Evolutionary conservation across 306 rosid species (phyloP).

Genomic region (Oxytropis ochrocephala): DNA sequence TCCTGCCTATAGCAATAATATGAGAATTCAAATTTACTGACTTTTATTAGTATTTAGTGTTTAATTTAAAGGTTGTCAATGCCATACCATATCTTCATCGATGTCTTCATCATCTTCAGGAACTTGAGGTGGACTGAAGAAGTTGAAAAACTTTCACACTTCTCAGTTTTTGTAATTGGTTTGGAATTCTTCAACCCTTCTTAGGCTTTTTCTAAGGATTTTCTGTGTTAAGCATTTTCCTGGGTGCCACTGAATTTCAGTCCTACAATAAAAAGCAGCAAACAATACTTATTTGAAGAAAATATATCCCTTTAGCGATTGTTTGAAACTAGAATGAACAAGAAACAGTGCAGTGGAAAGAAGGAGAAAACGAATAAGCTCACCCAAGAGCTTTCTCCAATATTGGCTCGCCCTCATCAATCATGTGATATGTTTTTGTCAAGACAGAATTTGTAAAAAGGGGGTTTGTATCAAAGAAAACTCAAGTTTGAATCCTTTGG

Average conservation of each 20-base stretch:
- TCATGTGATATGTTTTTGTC: conserved; percentile 84
- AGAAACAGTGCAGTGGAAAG: neutral
- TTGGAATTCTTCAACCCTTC: conserved; percentile 92
- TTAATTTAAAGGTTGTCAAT: neutral
- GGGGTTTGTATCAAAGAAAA: conserved; percentile 76
- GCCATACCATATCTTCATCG: conserved; percentile 73
- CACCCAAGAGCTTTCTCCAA: conserved; percentile 91
- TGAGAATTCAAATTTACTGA: too few species aligned
- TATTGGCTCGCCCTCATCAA: conserved; percentile 88
- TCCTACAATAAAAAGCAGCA: conserved; percentile 37
- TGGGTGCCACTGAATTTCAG: conserved; percentile 82
- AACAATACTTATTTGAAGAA: neutral
- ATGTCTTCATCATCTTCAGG: conserved; percentile 92
- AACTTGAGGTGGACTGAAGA: conserved; percentile 82
- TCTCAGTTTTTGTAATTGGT: conserved; percentile 89
- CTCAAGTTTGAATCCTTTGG: conserved; percentile 88
- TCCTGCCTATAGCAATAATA: too few species aligned
- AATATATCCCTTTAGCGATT: neutral
- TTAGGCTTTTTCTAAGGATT: conserved; percentile 94
- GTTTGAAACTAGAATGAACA: neutral
- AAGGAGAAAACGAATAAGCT: neutral
- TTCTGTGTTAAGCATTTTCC: conserved; percentile 87
- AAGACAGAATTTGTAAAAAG: conserved; percentile 66
- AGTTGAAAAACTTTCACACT: conserved; percentile 95
- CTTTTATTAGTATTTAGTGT: too few species aligned